A percentile compares a stretch with the other conserved stretches of the same genome.
Conservation (phyloP, 441 rosid genomes). For the Bruguiera hainesii region DNA sequence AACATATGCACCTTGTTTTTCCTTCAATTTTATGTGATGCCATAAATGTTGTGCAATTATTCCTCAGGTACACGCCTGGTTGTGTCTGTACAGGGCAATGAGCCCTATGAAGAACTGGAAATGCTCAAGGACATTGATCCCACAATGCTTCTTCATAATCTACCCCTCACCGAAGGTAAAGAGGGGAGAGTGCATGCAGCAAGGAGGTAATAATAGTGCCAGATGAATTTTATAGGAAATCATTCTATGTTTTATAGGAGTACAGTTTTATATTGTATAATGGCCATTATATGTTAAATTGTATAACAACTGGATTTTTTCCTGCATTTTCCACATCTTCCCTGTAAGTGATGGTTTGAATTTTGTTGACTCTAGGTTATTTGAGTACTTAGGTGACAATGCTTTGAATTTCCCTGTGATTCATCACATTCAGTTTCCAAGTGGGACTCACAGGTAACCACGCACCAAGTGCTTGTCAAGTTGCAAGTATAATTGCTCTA, state of each 20-base stretch:
- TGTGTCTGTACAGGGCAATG: constrained; percentile 79
- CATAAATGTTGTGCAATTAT: constrained; percentile 9
- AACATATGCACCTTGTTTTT: background rate
- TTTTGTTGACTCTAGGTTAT: constrained; percentile 49
- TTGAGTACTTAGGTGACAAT: constrained; percentile 79
- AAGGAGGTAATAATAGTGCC: constrained; percentile 55
- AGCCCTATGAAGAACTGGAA: constrained; percentile 69
- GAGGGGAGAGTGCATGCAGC: constrained; percentile 89
- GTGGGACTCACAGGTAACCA: constrained; percentile 63
- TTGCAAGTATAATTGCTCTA: background rate
- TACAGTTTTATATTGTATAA: too few species aligned
- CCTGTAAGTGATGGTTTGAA: constrained; percentile 12
- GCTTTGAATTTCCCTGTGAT: constrained; percentile 72
- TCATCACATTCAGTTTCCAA: constrained; percentile 85
- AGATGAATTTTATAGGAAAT: constrained; percentile 7
- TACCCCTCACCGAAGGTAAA: constrained; percentile 69
- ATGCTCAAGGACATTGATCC: constrained; percentile 65
- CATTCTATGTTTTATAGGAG: background rate
- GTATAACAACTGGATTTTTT: too few species aligned
- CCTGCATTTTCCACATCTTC: background rate
- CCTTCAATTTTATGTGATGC: constrained; percentile 3
- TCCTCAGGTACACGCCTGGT: constrained; percentile 80
- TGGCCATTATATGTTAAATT: too few species aligned
- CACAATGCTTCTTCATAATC: constrained; percentile 77
- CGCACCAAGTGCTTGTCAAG: background rate